phyloP scores from a whole-genome alignment of 1,284 basidiomycete genomes.

The Ganoderma lucidum region DNA sequence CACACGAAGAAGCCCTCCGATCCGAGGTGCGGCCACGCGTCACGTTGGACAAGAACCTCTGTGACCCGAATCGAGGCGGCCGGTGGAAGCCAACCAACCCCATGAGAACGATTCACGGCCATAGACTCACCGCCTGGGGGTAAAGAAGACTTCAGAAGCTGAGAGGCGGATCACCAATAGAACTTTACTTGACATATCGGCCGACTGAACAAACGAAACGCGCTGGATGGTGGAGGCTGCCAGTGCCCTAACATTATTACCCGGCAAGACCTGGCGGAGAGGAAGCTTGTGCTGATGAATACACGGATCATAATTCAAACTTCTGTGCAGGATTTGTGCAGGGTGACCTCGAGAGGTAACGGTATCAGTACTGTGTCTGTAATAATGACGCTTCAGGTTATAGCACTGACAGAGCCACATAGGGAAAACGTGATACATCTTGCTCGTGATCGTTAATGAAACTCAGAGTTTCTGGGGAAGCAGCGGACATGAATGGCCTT shows the following conservation, averaged over 20 bases:
- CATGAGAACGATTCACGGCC: constrained; percentile 27
- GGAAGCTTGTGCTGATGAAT: neutral
- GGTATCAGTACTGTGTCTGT: neutral
- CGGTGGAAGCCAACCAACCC: neutral
- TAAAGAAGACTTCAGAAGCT: neutral
- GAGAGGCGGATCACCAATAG: constrained; percentile 15
- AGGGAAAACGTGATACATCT: neutral
- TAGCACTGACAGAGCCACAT: neutral
- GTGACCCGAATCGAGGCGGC: constrained; percentile 9
- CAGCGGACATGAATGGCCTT: neutral
- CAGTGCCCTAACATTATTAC: neutral
- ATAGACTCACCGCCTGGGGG: constrained; percentile 25
- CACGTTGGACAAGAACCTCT: constrained; percentile 18
- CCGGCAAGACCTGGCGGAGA: neutral
- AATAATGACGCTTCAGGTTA: neutral
- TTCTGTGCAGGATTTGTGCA: neutral
- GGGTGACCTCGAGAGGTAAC: neutral
- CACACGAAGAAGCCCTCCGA: constrained; percentile 10
- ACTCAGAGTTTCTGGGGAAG: neutral
- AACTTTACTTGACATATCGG: constrained; percentile 10
- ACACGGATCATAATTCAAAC: neutral
- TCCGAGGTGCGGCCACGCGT: neutral
- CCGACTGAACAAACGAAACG: neutral
- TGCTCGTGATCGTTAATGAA: neutral
- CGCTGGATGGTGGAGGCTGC: neutral